Evolutionary conservation across 208 protist genomes (phyloP), one percentile per base, ranked within the genome.

Genomic region (Leptomonas seymouri): DNA sequence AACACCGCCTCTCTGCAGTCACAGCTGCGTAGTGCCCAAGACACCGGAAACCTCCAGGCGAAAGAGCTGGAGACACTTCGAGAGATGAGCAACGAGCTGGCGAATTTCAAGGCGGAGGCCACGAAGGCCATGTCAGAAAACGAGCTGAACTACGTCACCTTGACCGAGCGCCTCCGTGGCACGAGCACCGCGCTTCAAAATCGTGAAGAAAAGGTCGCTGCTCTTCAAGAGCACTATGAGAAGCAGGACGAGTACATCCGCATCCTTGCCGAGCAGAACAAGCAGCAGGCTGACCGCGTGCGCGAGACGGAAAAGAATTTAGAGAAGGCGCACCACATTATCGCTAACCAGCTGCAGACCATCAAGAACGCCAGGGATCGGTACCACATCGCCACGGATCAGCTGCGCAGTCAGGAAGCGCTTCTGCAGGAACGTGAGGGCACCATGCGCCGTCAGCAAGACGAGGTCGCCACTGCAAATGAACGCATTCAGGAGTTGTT

Each of bases 271-370:
- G 67, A 76, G 14, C 89, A 97, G 71, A 93, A 92, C 68, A 84
- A 84, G 28, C 84, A 93, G 58, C 54, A 90, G 44, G 51, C 61
- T 5, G 81, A 82, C 31, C 80, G 81, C 44, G 30, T 74, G 9
- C 73, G 75, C 28, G 67, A 80, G 57, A 59, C 27, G 20, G 82
- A 91, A 39, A 64, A 64, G 36, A 85, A 68, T 45, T 64, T 94
- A 14, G 71, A 81, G 16, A 97, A 97, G 71, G 80, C 91, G 3
- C 82, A 97, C 74, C 84, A 97, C 78, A 94, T 97, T 55, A 94
- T 97, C 65, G 56, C 76, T 0, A 87, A 80, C n/a, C 91, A 97
- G 67, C 75, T 97, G 27, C 84, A 91, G 58, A 64, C 82, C 3
- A 93, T 93, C 46, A 85, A 85, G 55, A 79, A 53, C 31, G 53